Conservation (phyloP, 108 stramenopile genomes). For the Nitzschia sp. region DNA sequence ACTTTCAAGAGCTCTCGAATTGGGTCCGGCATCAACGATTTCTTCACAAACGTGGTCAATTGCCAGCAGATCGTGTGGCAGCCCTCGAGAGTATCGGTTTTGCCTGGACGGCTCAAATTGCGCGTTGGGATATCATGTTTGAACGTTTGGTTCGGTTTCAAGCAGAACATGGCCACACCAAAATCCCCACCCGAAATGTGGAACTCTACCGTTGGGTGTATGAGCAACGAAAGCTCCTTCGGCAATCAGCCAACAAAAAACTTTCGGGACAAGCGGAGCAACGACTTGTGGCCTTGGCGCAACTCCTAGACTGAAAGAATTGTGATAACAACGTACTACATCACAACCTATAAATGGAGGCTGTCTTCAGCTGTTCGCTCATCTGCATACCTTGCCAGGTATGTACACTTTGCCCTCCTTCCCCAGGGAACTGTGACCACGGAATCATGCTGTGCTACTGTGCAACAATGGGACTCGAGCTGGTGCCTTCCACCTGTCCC, state of each 20-base stretch:
- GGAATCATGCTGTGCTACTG: too few relatives aligned
- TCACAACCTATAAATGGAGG: too few relatives aligned
- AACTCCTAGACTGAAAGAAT: background rate
- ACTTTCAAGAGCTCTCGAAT: slow-evolving; percentile 20
- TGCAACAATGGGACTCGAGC: too few relatives aligned
- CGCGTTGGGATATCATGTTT: slow-evolving; percentile 30
- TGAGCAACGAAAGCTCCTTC: slow-evolving; percentile 19
- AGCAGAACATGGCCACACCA: slow-evolving; percentile 23
- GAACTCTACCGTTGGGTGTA: slow-evolving; percentile 35
- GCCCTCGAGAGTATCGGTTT: slow-evolving; percentile 31
- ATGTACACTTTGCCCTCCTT: too few relatives aligned
- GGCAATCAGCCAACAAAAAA: background rate
- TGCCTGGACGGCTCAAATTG: slow-evolving; percentile 32
- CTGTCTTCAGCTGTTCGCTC: too few relatives aligned
- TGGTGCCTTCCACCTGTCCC: too few relatives aligned
- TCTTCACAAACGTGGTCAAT: slow-evolving; percentile 21
- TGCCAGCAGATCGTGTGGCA: slow-evolving; percentile 18
- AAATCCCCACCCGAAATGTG: slow-evolving; percentile 9
- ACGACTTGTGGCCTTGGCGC: slow-evolving; percentile 10
- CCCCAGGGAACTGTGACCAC: too few relatives aligned
- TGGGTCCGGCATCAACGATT: slow-evolving; percentile 37
- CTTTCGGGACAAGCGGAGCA: background rate
- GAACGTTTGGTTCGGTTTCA: slow-evolving; percentile 26
- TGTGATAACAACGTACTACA: background rate
- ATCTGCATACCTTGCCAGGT: too few relatives aligned